phyloP scores from a whole-genome alignment of 2,329 filamentous ascomycete genomes.

The Metarhizium guizhouense region DNA sequence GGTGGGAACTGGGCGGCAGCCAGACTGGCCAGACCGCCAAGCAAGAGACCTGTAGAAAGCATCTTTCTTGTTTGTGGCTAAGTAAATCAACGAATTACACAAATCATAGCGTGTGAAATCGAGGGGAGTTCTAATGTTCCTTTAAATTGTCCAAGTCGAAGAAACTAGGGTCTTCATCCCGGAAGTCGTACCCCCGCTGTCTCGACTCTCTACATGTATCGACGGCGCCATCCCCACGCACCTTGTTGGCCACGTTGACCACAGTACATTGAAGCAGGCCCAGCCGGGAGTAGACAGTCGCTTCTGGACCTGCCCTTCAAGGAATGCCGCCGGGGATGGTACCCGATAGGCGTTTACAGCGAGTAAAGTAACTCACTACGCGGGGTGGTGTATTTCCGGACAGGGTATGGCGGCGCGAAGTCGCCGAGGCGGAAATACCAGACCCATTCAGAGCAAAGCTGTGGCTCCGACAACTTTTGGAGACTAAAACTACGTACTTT shows the following conservation, averaged over 20 bases:
- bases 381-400: too few species aligned
- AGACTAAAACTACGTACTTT: too few species aligned
- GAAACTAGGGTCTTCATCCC: background rate
- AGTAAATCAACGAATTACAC: background rate
- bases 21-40: constrained; percentile 13
- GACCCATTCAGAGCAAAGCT: too few species aligned
- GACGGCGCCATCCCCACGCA: background rate
- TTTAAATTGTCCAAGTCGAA: background rate
- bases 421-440: too few species aligned
- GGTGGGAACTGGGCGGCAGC: constrained; percentile 22
- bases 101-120: background rate
- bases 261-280: background rate
- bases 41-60: constrained; percentile 6
- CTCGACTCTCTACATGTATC: too few species aligned
- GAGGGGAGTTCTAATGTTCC: background rate
- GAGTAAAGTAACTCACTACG: too few species aligned
- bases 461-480: too few species aligned
- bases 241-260: background rate
- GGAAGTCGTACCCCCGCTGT: background rate
- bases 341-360: too few species aligned
- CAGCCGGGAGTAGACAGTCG: too few species aligned
- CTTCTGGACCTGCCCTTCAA: too few species aligned
- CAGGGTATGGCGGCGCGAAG: too few species aligned
- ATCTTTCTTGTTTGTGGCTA: background rate
- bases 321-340: too few species aligned